Conservation (phyloP, 2,329 filamentous ascomycete genomes). For the Cytospora chrysosperma region DNA sequence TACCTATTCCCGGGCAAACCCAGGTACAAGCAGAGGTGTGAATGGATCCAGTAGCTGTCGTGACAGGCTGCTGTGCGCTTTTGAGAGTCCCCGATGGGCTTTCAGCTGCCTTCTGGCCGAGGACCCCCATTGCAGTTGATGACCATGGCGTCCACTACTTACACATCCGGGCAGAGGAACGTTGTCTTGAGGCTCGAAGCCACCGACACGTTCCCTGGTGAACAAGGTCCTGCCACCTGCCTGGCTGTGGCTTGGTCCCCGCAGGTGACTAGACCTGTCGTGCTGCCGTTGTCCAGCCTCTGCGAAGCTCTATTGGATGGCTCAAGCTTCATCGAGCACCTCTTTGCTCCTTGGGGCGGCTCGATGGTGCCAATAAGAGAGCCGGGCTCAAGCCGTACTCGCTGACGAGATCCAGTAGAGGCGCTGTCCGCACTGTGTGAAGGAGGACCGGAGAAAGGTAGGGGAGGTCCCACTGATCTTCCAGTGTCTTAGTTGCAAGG, state of each 20-base stretch:
- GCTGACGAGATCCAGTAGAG: background rate
- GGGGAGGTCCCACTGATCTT: background rate
- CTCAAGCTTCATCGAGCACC: background rate
- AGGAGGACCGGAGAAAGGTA: background rate
- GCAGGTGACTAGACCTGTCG: conserved; percentile 7
- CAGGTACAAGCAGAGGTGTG: background rate
- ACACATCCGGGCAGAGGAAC: background rate
- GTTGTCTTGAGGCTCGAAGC: background rate
- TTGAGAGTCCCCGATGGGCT: background rate
- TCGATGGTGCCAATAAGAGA: conserved; percentile 2
- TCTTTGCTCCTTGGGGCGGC: background rate
- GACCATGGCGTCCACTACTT: background rate
- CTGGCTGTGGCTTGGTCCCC: conserved; percentile 10
- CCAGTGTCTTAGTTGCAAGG: background rate
- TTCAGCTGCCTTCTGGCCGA: background rate
- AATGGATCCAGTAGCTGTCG: background rate
- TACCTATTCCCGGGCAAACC: background rate
- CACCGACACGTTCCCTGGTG: background rate
- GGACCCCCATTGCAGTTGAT: background rate
- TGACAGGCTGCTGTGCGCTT: background rate
- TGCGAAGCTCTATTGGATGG: background rate
- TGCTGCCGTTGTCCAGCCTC: background rate
- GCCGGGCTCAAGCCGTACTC: background rate
- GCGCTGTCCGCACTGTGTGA: background rate
- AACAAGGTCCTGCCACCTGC: background rate